Conservation (phyloP, 164 flowering plant genomes). For the Santalum album region DNA sequence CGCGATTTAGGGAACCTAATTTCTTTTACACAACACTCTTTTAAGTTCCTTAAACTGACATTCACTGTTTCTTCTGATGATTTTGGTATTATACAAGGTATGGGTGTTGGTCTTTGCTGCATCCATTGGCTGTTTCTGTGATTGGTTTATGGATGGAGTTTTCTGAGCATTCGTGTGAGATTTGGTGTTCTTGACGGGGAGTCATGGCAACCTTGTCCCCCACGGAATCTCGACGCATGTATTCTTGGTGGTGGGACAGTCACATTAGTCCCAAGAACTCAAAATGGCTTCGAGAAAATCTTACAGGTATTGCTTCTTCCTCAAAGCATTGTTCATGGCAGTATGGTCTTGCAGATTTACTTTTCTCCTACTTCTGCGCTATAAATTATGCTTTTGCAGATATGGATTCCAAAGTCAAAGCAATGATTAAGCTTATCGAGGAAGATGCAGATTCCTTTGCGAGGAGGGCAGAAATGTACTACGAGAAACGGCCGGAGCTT, state of each 20-base stretch:
- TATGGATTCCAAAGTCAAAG: constrained; percentile 56
- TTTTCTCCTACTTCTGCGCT: too few relatives aligned
- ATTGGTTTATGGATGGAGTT: not conserved
- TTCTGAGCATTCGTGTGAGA: too few relatives aligned
- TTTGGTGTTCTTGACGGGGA: constrained; percentile 5
- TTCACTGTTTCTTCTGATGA: too few relatives aligned
- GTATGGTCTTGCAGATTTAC: too few relatives aligned
- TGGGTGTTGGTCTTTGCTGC: too few relatives aligned
- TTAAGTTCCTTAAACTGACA: too few relatives aligned
- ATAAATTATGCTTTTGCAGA: too few relatives aligned
- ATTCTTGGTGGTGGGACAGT: constrained; percentile 99
- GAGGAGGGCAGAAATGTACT: constrained; percentile 72
- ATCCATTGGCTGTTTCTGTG: too few relatives aligned
- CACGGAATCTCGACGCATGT: constrained; percentile 40
- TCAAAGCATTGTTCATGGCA: not conserved
- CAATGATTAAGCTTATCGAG: constrained; percentile 65
- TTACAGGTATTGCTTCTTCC: constrained; percentile 36
- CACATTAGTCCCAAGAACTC: constrained; percentile 96
- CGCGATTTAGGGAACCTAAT: too few relatives aligned
- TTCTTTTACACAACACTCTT: too few relatives aligned
- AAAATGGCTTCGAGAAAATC: constrained; percentile 94
- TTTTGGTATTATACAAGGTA: too few relatives aligned
- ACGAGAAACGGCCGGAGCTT: constrained; percentile 68
- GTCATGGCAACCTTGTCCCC: constrained; percentile 35
- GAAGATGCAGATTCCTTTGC: constrained; percentile 82